Percentiles rank a stretch among this genome's conserved stretches.
These are phyloP conservation scores for Alternaria triticina DNA, from an alignment of 2,329 filamentous ascomycete species.

Conservation along the genomic window DNA sequence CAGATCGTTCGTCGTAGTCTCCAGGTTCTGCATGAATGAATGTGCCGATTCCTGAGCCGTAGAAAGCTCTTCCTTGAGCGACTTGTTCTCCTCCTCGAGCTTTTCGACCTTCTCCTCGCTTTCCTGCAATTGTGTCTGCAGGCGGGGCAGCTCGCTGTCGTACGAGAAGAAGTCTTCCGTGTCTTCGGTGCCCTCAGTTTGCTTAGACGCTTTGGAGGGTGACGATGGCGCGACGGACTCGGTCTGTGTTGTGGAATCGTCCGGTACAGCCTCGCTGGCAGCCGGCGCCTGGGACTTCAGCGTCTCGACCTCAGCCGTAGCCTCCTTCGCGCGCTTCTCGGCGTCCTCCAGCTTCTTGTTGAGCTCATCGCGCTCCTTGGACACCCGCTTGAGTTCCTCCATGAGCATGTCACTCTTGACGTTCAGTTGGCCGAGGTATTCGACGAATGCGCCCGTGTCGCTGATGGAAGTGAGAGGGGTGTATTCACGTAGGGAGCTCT, in stretches of 20 bases:
- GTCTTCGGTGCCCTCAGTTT: conserved; percentile 40
- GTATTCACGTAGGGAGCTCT: conserved; percentile 87
- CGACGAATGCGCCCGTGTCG: conserved; percentile 82
- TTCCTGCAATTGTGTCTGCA: conserved; percentile 76
- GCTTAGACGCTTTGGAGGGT: conserved; percentile 34
- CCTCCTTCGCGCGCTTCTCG: conserved; percentile 67
- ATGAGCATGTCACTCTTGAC: conserved; percentile 90
- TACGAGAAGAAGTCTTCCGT: conserved; percentile 89
- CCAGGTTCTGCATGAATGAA: conserved; percentile 62
- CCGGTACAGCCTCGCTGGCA: conserved; percentile 23
- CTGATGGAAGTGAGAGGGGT: conserved; percentile 88
- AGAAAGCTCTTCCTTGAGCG: conserved; percentile 72
- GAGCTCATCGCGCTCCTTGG: conserved; percentile 78
- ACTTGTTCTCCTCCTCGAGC: conserved; percentile 72
- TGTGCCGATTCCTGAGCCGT: conserved; percentile 70
- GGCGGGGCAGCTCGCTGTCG: conserved; percentile 81
- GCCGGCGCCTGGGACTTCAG: conserved; percentile 50
- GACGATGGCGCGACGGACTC: conserved; percentile 36
- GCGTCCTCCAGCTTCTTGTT: conserved; percentile 77
- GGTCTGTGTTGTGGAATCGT: conserved; percentile 35
- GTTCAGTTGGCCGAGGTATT: conserved; percentile 88
- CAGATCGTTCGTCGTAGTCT: conserved; percentile 70
- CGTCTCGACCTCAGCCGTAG: conserved; percentile 68
- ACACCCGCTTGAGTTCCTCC: conserved; percentile 88
- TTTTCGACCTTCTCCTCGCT: conserved; percentile 73